These are phyloP conservation scores for Talaromyces sp. DNA, from an alignment of 2,329 filamentous ascomycete genomes.

Conservation along the genomic window DNA sequence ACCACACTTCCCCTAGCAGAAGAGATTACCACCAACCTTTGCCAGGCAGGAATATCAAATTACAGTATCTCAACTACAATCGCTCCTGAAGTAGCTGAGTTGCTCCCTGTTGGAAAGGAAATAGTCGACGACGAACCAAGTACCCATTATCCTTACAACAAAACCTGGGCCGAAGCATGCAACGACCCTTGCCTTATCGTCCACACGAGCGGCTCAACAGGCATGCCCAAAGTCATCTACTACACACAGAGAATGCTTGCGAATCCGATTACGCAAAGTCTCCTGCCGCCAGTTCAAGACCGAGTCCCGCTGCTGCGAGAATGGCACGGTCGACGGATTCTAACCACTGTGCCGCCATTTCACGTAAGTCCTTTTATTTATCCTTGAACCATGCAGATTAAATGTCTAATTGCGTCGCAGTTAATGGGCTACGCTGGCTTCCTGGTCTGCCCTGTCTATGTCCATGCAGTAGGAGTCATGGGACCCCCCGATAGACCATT, in stretches of 20 bases:
- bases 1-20: neutral
- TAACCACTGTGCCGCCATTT: conserved; percentile 27
- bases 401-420: conserved; percentile 15
- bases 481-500: conserved; percentile 22
- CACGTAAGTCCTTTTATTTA: conserved; percentile 22
- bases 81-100: conserved; percentile 23
- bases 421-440: conserved; percentile 25
- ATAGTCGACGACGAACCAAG: neutral
- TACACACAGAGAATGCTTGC: conserved; percentile 28
- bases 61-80: conserved; percentile 13
- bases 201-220: conserved; percentile 33
- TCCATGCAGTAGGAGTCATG: conserved; percentile 23
- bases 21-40: conserved; percentile 9
- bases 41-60: neutral
- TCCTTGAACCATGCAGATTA: neutral
- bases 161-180: conserved; percentile 29
- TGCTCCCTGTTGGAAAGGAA: conserved; percentile 23
- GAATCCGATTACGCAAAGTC: neutral
- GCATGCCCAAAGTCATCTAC: conserved; percentile 27
- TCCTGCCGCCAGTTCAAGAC: conserved; percentile 19
- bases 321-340: conserved; percentile 22
- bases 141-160: conserved; percentile 23
- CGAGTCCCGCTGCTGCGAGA: conserved; percentile 16
- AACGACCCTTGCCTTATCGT: conserved; percentile 31
- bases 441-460: conserved; percentile 23